Evolutionary conservation across 2,329 filamentous ascomycete genomes (phyloP).

Genomic region (Cephalotrichum gorgonifer): DNA sequence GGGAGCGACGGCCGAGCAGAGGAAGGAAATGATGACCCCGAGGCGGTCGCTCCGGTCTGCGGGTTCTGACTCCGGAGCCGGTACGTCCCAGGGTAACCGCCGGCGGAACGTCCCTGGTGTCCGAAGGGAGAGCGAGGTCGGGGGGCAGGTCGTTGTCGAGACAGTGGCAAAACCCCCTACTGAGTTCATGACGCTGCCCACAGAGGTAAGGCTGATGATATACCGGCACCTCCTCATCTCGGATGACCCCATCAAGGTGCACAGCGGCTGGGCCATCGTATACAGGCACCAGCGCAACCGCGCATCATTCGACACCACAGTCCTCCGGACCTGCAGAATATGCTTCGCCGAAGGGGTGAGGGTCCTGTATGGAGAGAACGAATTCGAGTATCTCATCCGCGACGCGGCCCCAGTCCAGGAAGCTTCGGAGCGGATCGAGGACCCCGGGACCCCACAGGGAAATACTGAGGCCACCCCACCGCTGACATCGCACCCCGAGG

Average conservation of each 20-base stretch:
- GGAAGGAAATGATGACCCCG: background rate
- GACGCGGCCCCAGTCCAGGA: conserved; percentile 18
- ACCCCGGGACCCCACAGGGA: too few relatives aligned
- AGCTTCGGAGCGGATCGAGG: conserved; percentile 5
- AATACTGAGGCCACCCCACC: too few relatives aligned
- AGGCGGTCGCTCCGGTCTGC: background rate
- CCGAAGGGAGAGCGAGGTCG: background rate
- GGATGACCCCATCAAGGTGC: conserved; percentile 18
- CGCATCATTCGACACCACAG: conserved; percentile 18
- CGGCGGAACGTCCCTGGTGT: too few relatives aligned
- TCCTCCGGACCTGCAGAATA: conserved; percentile 24
- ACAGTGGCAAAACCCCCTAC: background rate
- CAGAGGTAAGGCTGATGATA: conserved; percentile 22
- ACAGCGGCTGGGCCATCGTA: conserved; percentile 19
- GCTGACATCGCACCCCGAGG: background rate
- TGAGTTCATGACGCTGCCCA: conserved; percentile 9
- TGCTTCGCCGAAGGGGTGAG: conserved; percentile 25
- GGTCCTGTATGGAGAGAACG: conserved; percentile 37
- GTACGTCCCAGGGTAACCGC: background rate
- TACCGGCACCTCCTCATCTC: conserved; percentile 19
- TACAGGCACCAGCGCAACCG: conserved; percentile 6
- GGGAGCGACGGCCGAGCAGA: background rate
- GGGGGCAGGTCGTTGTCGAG: background rate
- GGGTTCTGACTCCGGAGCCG: background rate
- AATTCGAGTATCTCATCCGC: conserved; percentile 34